phyloP scores from a whole-genome alignment of 371 early-diverging fungal species.

The Mucor piriformis region DNA sequence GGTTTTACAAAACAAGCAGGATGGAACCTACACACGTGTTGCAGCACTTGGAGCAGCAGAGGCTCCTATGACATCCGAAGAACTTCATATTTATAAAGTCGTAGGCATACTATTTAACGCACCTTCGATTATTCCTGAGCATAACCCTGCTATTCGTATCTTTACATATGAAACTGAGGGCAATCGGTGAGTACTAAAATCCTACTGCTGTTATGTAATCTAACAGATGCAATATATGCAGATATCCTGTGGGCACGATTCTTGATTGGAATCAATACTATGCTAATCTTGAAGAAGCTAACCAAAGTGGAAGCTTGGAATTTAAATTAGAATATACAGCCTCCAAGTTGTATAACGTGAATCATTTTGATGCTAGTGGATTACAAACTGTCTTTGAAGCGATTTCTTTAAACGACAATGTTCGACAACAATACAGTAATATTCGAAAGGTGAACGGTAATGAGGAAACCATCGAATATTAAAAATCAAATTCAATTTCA shows the following conservation, averaged over 20 bases:
- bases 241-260: conserved; percentile 34
- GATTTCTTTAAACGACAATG: conserved; percentile 8
- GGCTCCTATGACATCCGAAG: conserved; percentile 17
- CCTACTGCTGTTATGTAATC: background rate
- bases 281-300: conserved; percentile 46
- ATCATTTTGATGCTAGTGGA: conserved; percentile 26
- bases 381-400: conserved; percentile 14
- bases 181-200: background rate
- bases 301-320: conserved; percentile 28
- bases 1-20: conserved; percentile 8
- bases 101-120: conserved; percentile 41
- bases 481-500: background rate
- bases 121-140: conserved; percentile 54
- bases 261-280: conserved; percentile 58
- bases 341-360: conserved; percentile 38
- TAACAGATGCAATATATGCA: no score
- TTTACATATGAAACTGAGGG: conserved; percentile 44
- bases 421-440: conserved; percentile 36
- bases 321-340: conserved; percentile 57
- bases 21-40: conserved; percentile 13
- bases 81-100: conserved; percentile 10
- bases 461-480: background rate
- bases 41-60: conserved; percentile 22
- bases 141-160: conserved; percentile 56
- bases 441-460: conserved; percentile 35